Conservation (phyloP, 306 rosid genomes). For the Inga leiocalycina region DNA sequence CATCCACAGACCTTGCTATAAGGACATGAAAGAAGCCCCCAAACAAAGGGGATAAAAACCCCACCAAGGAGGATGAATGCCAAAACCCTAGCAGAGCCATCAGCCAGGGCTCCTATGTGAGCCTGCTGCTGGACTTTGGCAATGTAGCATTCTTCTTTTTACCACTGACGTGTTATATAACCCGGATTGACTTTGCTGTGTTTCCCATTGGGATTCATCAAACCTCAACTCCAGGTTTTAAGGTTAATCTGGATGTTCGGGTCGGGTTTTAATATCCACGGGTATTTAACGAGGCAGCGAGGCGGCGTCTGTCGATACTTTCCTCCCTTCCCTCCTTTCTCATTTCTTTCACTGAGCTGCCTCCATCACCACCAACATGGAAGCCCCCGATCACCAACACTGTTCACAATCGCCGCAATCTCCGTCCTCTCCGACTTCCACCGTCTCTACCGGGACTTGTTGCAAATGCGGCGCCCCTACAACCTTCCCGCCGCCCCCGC, state of each 20-base stretch:
- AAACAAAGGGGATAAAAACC: too few species aligned
- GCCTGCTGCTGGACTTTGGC: too few species aligned
- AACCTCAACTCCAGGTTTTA: too few species aligned
- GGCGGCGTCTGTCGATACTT: background rate
- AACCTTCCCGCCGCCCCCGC: slow-evolving; percentile 51
- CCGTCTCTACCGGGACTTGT: slow-evolving; percentile 51
- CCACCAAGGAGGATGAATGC: too few species aligned
- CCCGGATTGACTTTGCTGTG: too few species aligned
- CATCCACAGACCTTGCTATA: too few species aligned
- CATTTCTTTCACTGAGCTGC: background rate
- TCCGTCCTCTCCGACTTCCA: slow-evolving; percentile 25
- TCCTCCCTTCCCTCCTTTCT: background rate
- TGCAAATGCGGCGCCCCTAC: slow-evolving; percentile 84
- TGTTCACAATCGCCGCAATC: slow-evolving; percentile 30
- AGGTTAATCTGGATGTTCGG: background rate
- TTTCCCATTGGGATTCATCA: too few species aligned
- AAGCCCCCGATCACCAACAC: slow-evolving; percentile 32
- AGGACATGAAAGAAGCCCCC: too few species aligned
- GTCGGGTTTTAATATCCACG: background rate
- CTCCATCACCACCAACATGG: background rate
- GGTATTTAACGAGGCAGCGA: background rate
- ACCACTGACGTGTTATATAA: too few species aligned
- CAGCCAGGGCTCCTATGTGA: too few species aligned
- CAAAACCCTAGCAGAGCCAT: too few species aligned
- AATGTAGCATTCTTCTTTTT: too few species aligned